Evolutionary conservation across 495 filamentous ascomycete genomes (phyloP).

Genomic region (Penicillium daleae): DNA sequence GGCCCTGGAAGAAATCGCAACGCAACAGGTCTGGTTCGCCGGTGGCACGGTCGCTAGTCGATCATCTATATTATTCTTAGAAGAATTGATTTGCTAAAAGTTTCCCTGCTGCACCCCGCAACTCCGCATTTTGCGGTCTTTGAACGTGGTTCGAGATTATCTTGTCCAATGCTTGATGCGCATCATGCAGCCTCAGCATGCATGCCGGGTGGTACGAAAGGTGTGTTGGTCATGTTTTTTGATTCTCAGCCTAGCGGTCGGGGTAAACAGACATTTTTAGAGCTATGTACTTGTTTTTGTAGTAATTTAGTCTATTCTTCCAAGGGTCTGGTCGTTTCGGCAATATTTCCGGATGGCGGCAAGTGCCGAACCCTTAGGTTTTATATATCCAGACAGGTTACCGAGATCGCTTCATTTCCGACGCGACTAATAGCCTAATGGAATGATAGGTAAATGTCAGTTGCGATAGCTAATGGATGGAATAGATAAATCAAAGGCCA

Average conservation of each 20-base stretch:
- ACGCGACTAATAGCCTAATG: no score
- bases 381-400: no score
- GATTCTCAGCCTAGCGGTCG: background rate
- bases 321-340: no score
- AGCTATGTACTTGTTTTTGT: background rate
- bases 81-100: conserved; percentile 27
- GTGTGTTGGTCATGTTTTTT: background rate
- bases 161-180: conserved; percentile 1
- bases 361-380: no score
- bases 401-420: no score
- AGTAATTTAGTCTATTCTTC: no score
- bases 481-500: no score
- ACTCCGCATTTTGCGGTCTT: conserved; percentile 11
- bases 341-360: no score
- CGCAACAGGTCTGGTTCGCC: conserved; percentile 13
- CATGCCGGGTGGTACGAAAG: background rate
- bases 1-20: background rate
- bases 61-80: conserved; percentile 18
- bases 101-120: conserved; percentile 17
- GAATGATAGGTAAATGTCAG: no score
- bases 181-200: background rate
- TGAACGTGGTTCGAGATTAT: background rate
- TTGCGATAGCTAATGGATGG: no score
- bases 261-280: background rate
- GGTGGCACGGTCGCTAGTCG: conserved; percentile 8